Evolutionary conservation across 1,139 yeast genomes (phyloP).

Genomic region (Yamadazyma atlantica): DNA sequence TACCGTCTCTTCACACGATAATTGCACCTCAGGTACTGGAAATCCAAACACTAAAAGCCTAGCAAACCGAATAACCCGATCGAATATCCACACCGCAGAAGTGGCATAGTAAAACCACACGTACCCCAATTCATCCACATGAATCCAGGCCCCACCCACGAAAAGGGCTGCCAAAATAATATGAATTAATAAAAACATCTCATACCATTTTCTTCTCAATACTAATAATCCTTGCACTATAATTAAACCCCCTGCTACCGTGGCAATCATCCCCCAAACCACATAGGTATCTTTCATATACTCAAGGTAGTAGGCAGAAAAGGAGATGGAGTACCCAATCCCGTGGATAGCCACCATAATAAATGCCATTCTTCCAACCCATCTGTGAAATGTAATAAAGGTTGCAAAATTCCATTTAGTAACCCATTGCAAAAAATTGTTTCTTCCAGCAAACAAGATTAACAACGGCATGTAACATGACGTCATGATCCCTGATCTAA

Average conservation of each 20-base stretch:
- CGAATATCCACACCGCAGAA: constrained; percentile 44
- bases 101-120: constrained; percentile 38
- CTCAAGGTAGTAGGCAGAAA: constrained; percentile 13
- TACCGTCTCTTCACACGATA: constrained; percentile 40
- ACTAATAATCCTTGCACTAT: constrained; percentile 37
- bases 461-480: constrained; percentile 32
- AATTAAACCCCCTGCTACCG: constrained; percentile 28
- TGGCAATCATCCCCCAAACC: constrained; percentile 32
- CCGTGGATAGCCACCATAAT: constrained; percentile 34
- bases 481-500: constrained; percentile 34
- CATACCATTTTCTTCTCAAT: constrained; percentile 45
- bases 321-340: constrained; percentile 33
- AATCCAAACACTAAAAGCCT: constrained; percentile 38
- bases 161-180: constrained; percentile 41
- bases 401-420: constrained; percentile 39
- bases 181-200: constrained; percentile 40
- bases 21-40: constrained; percentile 33
- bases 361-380: constrained; percentile 36
- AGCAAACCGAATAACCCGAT: constrained; percentile 37
- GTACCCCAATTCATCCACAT: constrained; percentile 41
- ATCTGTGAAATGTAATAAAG: constrained; percentile 37
- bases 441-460: constrained; percentile 44
- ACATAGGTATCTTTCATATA: constrained; percentile 22
- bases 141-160: constrained; percentile 44
- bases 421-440: constrained; percentile 43